Evolutionary conservation across 768 basidiomycete species (phyloP).

Genomic region (Leccinum obscurum): DNA sequence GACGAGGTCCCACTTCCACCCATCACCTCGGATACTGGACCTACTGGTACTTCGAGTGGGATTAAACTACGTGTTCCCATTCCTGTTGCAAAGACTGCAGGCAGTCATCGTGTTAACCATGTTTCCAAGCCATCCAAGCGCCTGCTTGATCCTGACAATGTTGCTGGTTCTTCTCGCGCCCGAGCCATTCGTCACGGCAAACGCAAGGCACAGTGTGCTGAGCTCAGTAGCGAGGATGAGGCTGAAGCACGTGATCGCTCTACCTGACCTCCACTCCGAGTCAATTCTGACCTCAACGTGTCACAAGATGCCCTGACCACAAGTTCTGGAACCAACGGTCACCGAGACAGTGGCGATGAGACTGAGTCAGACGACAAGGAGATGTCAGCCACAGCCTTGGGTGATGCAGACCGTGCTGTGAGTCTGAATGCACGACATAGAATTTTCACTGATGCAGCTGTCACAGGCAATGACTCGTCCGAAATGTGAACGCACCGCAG

Average conservation of each 20-base stretch:
- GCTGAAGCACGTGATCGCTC: background rate
- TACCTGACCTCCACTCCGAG: background rate
- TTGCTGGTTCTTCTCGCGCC: background rate
- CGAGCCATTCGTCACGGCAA: background rate
- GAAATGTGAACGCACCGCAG: background rate
- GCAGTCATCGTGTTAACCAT: background rate
- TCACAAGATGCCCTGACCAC: background rate
- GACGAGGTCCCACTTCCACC: background rate
- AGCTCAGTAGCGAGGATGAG: background rate
- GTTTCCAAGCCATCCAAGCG: background rate
- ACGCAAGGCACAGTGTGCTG: background rate
- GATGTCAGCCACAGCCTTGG: background rate
- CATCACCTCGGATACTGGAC: background rate
- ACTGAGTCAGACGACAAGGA: background rate
- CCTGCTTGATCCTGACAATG: background rate
- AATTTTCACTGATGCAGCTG: background rate
- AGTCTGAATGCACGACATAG: background rate
- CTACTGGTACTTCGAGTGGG: background rate
- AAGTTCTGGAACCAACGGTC: background rate
- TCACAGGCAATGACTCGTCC: background rate
- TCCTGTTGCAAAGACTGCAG: background rate
- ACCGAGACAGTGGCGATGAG: background rate
- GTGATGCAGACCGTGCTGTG: background rate
- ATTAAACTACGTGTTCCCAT: background rate
- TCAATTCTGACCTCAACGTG: background rate